Conservation (phyloP, 2,329 filamentous ascomycete species). For the Colletotrichum simmondsii region DNA sequence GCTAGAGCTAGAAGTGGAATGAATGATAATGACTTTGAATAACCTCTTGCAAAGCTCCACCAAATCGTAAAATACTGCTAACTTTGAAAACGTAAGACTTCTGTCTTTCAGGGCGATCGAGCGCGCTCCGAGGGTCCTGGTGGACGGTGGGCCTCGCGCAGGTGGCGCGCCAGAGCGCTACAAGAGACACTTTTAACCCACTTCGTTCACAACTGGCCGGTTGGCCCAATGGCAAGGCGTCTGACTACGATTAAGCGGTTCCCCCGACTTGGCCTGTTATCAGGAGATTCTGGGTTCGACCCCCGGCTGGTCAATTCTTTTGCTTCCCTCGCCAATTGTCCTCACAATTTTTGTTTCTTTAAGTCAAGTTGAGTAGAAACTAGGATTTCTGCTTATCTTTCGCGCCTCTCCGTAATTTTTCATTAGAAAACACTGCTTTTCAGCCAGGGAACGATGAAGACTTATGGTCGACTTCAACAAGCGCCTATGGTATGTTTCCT, state of each 20-base stretch:
- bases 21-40: background rate
- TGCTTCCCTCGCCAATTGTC: background rate
- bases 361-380: too few relatives aligned
- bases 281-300: constrained; percentile 36
- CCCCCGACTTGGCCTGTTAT: background rate
- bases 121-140: too few relatives aligned
- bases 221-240: constrained; percentile 55
- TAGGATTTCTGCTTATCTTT: too few relatives aligned
- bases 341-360: too few relatives aligned
- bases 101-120: too few relatives aligned
- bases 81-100: background rate
- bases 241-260: constrained; percentile 48
- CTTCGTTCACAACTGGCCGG: background rate
- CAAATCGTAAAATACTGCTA: fast-evolving
- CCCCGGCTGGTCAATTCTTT: constrained; percentile 32
- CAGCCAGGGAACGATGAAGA: too few relatives aligned
- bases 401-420: too few relatives aligned
- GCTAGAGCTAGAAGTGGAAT: background rate
- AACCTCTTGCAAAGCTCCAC: too few relatives aligned
- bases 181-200: fast-evolving
- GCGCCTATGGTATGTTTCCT: too few relatives aligned
- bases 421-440: too few relatives aligned
- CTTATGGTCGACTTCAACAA: too few relatives aligned
- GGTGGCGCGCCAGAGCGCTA: fast-evolving
- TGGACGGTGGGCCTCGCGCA: too few relatives aligned